These are phyloP conservation scores for Elsinoe ampelina DNA, from an alignment of 2,329 filamentous ascomycete species.

Conservation along the genomic window DNA sequence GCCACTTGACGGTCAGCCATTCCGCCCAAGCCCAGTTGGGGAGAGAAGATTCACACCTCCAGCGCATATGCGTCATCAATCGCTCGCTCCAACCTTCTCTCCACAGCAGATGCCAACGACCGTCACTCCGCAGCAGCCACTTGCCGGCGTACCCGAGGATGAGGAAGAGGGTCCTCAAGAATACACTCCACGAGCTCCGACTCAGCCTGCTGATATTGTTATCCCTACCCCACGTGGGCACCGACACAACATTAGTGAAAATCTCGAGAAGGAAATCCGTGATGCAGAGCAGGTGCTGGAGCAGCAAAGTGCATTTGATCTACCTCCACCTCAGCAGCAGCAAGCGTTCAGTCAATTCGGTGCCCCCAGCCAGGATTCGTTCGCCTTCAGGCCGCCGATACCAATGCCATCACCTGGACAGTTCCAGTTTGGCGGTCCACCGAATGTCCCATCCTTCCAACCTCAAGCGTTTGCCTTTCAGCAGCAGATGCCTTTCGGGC, in stretches of 20 bases:
- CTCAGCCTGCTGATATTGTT: conserved; percentile 46
- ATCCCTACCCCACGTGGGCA: conserved; percentile 53
- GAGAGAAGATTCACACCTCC: conserved; percentile 12
- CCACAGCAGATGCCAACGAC: conserved; percentile 18
- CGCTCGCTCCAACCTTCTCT: conserved; percentile 19
- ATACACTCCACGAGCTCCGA: conserved; percentile 15
- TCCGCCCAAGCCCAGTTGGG: conserved; percentile 9
- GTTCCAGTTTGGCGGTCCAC: conserved; percentile 1
- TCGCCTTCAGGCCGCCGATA: background rate
- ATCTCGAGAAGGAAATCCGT: conserved; percentile 73
- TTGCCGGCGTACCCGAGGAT: conserved; percentile 66
- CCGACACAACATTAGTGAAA: conserved; percentile 65
- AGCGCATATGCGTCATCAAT: conserved; percentile 16
- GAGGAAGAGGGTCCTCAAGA: conserved; percentile 49
- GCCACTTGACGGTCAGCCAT: conserved; percentile 39
- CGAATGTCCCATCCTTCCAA: conserved; percentile 2
- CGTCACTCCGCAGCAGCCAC: conserved; percentile 40
- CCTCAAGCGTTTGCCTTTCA: conserved; percentile 7
- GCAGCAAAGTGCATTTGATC: conserved; percentile 62
- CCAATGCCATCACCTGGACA: background rate
- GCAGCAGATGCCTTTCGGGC: background rate
- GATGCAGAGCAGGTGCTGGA: conserved; percentile 47
- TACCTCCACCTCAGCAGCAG: background rate
- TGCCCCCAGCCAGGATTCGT: background rate
- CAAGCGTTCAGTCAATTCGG: background rate